Base-by-base conservation (phyloP, 129 eudicot species). In the Dittrichia graveolens region DNA sequence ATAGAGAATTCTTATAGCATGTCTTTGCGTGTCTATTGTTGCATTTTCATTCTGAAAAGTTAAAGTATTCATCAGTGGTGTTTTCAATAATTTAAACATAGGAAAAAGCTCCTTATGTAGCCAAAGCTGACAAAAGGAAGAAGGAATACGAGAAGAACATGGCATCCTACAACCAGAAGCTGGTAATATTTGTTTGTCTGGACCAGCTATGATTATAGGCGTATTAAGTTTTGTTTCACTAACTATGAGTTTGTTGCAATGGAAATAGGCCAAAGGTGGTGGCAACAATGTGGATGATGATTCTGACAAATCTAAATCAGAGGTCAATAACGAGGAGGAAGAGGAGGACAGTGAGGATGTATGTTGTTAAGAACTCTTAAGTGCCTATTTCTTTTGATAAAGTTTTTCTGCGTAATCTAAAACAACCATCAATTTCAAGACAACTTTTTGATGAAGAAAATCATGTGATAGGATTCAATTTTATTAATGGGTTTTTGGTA, bases 251-350 rank as follows among this genome's bases (percentile, higher is more conserved):
- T 50, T 75, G 44, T 52, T 81, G 46, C 38, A 18, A 44, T 52
- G 55, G 31, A 54, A 45, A 31, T 35, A 84, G 86, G 78, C 77
- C 40, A 85, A 56, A 35, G 87, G 80, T 56, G 56, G 38, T 24
- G 49, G 38, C 15, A 67, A 48, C 2, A 91, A 58, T 54, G 89
- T 73, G n/a, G 96, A 83, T 10, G 91, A 89, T 12, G 84, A 76
- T 8, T 89, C 96, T 39, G 97, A 92, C 79, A 89, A 88, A 79
- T 91, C 96, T 2, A 85, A 75, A 79, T 92, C 97, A 0, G 97
- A 92, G 74, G 84, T 91, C 37, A 71, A 89, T 5, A 84, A 90
- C 60, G 96, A 89, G 31, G 85, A 63, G 3, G 94, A 84, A 11
- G 86, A 78, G 3, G 91, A 84, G 0, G 90, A 82, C 44, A 82